These are phyloP conservation scores for Eucalyptus cladocalyx DNA, from an alignment of 345 rosid species.

Conservation along the genomic window DNA sequence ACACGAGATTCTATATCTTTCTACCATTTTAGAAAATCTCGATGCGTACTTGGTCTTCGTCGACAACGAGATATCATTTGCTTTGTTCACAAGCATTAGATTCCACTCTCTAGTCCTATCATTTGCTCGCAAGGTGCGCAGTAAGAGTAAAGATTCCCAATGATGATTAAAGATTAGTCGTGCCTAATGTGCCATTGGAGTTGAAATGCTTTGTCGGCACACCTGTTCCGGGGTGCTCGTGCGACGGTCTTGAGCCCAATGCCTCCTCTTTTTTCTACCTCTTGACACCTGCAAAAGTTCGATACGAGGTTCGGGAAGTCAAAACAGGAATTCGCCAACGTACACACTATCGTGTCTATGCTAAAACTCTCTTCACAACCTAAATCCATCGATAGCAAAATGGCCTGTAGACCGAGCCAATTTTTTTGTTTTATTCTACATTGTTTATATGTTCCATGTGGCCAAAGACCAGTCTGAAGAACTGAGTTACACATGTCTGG, in stretches of 20 bases:
- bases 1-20: neutral
- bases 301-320: neutral
- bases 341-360: neutral
- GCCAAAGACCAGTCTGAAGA: neutral
- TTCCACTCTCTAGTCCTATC: neutral
- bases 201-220: neutral
- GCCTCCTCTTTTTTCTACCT: neutral
- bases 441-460: neutral
- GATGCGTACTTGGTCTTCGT: fast-evolving
- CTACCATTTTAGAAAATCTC: neutral
- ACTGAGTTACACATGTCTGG: neutral
- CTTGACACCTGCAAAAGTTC: neutral
- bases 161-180: neutral
- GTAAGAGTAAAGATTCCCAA: neutral
- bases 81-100: neutral
- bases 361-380: neutral
- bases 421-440: neutral
- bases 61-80: neutral
- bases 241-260: neutral
- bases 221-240: neutral
- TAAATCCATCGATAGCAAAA: neutral
- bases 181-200: neutral
- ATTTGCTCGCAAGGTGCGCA: neutral
- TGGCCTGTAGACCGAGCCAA: neutral
- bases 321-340: neutral